Base-by-base conservation (phyloP, 2,329 filamentous ascomycete genomes). In the Rachicladosporium sp. region DNA sequence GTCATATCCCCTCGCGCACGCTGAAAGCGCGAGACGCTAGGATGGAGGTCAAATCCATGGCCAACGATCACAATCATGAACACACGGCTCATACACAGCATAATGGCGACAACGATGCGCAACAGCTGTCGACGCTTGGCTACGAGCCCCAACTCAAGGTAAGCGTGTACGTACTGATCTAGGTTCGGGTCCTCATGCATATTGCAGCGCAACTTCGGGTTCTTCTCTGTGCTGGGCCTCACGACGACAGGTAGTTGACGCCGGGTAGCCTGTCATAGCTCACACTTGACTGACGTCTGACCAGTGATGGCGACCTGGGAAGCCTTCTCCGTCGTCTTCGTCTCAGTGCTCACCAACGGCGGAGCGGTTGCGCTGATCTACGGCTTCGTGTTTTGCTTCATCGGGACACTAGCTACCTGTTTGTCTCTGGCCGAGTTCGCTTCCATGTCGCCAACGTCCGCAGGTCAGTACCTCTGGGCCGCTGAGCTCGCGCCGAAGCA, bases 361-460 rank as follows among this genome's bases (percentile, higher is more conserved):
- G 45, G 42, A 10, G 48, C 49, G 6, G 55, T 54, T 2, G 37
- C 50, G 4, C 23, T 27, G 4, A 51, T 59, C 38, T 60, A 50
- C 46, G 37, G 46, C 3, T 59, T 48, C 33, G 43, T 60, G 15
- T 50, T 48, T 37, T 51, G 48, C 1, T 52, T 49, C 11, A 34
- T 56, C 10, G 49, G 53, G 3, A 52, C 52, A 29, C 42, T 48
- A 1, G 50, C 53, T n/a, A 52, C 56, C 4, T 43, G 51, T 10
- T 31, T 50, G 10, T 51, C 46, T 4, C 36, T 56, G 29, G 49
- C 50, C 4, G 51, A 56, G 36, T 54, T 63, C 30, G 59, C 58
- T 6, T 61, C 58, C 31, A 57, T 60, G 37, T 49, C 34, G 8
- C 33, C 39, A 10, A 36, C 31, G 15, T 35, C 41, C 8, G 35